phyloP scores from a whole-genome alignment of 371 early-diverging fungal genomes.

The Rhizomucor pusillus region DNA sequence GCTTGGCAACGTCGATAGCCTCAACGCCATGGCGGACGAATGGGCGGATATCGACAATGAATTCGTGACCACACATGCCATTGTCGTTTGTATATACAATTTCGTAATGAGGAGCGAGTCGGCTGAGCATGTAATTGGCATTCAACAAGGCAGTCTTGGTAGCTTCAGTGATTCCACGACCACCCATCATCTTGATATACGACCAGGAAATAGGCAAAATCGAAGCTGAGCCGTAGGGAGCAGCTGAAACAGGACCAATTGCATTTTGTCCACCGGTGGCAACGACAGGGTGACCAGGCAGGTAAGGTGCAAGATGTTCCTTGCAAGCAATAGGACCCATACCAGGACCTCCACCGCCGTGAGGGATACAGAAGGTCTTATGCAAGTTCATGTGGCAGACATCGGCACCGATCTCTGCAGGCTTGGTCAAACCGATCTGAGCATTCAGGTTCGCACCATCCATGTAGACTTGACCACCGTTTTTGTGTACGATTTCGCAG shows the following conservation, averaged over 20 bases:
- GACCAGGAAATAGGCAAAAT: conserved; percentile 98
- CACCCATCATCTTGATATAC: conserved; percentile 96
- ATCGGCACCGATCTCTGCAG: conserved; percentile 96
- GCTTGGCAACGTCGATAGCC: conserved; percentile 96
- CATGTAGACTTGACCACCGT: conserved; percentile 98
- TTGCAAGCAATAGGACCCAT: conserved; percentile 95
- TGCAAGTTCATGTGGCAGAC: conserved; percentile 98
- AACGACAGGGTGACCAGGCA: conserved; percentile 89
- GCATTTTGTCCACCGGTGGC: conserved; percentile 68
- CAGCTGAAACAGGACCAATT: conserved; percentile 93
- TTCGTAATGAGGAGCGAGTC: conserved; percentile 85
- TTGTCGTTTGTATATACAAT: conserved; percentile 89
- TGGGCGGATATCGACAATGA: conserved; percentile 92
- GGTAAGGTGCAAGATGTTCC: conserved; percentile 86
- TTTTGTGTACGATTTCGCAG: conserved; percentile 81
- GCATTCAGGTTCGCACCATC: conserved; percentile 99
- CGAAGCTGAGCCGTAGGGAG: conserved; percentile 94
- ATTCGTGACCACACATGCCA: conserved; percentile 97
- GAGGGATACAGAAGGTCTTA: conserved; percentile 98
- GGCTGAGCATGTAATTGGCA: conserved; percentile 96
- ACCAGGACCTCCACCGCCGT: conserved; percentile 97
- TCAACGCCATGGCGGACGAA: conserved; percentile 82
- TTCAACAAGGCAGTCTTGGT: conserved; percentile 91
- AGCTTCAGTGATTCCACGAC: conserved; percentile 78
- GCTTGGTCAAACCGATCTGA: conserved; percentile 93